Evolutionary conservation across 768 basidiomycete species (phyloP).

Genomic region (Austroboletus eburneus): DNA sequence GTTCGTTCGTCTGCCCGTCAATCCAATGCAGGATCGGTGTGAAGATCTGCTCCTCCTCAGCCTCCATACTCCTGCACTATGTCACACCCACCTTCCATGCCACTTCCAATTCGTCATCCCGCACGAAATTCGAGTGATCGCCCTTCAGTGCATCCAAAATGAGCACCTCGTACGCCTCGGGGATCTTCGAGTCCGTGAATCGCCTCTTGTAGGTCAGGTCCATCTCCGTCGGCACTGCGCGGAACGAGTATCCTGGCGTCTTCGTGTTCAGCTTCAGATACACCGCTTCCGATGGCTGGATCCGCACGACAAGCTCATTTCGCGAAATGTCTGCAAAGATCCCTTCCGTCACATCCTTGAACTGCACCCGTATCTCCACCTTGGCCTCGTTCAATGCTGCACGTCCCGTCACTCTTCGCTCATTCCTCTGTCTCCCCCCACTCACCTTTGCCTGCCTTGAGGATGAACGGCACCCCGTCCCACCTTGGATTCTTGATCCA

Average conservation of each 20-base stretch:
- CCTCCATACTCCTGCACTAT: background rate
- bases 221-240: conserved; percentile 94
- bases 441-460: conserved; percentile 96
- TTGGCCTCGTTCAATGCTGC: conserved; percentile 96
- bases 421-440: conserved; percentile 8
- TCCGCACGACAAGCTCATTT: conserved; percentile 96
- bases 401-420: conserved; percentile 9
- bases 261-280: conserved; percentile 98
- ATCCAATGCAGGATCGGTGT: conserved; percentile 96
- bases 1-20: conserved; percentile 65
- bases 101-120: conserved; percentile 93
- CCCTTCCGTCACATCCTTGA: conserved; percentile 94
- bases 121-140: conserved; percentile 99
- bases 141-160: conserved; percentile 95
- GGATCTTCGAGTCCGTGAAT: conserved; percentile 87
- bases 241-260: conserved; percentile 84
- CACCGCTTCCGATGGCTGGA: conserved; percentile 93
- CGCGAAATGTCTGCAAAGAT: conserved; percentile 96
- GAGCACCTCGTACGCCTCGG: conserved; percentile 94
- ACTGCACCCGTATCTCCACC: conserved; percentile 96
- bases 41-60: conserved; percentile 62
- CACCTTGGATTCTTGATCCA: conserved; percentile 95
- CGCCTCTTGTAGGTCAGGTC: conserved; percentile 97
- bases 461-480: conserved; percentile 98
- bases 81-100: conserved; percentile 83